Base-by-base conservation (phyloP, 768 basidiomycete genomes). In the Calocera viscosa region DNA sequence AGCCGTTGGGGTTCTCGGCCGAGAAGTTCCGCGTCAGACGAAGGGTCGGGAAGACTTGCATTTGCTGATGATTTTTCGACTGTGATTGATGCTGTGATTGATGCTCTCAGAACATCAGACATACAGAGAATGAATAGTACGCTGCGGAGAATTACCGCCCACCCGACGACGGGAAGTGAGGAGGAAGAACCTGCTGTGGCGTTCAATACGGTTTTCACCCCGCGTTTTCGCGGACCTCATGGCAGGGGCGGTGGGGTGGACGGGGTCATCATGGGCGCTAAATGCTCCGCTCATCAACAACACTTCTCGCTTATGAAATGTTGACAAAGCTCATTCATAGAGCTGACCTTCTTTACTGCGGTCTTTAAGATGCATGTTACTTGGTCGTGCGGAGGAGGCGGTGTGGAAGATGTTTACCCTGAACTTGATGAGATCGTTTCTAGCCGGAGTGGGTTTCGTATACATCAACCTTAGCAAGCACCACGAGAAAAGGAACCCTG, bases 1-100 rank as follows among this genome's bases (percentile, higher is more conserved):
- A 60, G 16, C 12, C 26, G 53, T 26, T 60, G 53, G 53, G 53
- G 53, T 28, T 60, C 26, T 60, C 53, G 53, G 53, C 53, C 53
- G 53, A 60, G 53, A 60, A 60, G 5, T 60, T 60, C 53, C 53
- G 53, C 53, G 53, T 60, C 53, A 12, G 26, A 60, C 10, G 53
- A 26, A 32, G 53, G 53, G 26, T 32, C 53, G 30, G 30, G 53
- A 26, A 60, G 53, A 2, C 26, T 60, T 11, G 53, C 53, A 32
- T 16, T 60, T 32, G 24, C 30, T 60, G 16, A 60, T 47, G 16
- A 8, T 14, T 38, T 38, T 38, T 38, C 7, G 35, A 38, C 14
- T 5, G 35, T 38, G 35, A 38, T 38, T 38, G 35, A 38, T 38
- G 35, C 35, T 38, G 35, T 38, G 35, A 38, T 38, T 38, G 35